Base-by-base conservation (phyloP, 1,139 yeast genomes). In the Scheffersomyces segobiensis region DNA sequence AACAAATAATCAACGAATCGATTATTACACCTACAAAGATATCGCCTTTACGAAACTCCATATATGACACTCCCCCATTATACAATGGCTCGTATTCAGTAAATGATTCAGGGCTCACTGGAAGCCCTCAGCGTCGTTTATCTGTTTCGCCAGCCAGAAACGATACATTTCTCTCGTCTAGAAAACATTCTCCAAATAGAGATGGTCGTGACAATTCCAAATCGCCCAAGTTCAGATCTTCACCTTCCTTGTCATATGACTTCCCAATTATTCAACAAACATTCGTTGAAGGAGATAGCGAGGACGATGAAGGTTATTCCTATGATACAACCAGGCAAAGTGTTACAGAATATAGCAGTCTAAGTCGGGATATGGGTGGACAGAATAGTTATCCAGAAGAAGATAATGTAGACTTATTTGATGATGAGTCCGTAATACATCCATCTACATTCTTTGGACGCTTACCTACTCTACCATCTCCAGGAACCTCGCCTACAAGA, bases 161-260 rank as follows among this genome's bases (percentile, higher is more conserved):
- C 24, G 24, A 48, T 20, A 48, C 50, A 14, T 32, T 32, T 32
- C 21, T 24, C 24, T 20, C 50, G 24, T 24, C 50, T 48, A 19
- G 50, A n/a, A 21, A 49, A 19, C 49, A 58, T 49, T 57, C 63
- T 17, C 50, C 50, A 48, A 20, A 18, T 14, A 47, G 50, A 48
- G 24, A 57, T 24, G 53, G 65, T 14, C 54, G 62, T 56, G 71
- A 75, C 57, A 60, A 76, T 48, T 74, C 79, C 0, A 76, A 79
- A 0, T 75, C 80, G 4, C 80, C 80, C 0, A 69, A 71, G 3
- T 61, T 59, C 49, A 60, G 62, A 14, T 55, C 64, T 18, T 65
- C 71, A 6, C 67, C 71, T 2, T 60, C 70, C n/a, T 49, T 59
- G 20, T 21, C 58, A 39, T 62, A 63, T 39, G 59, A 59, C 17